Evolutionary conservation across 139 green algal genomes (phyloP).

Genomic region (Coccomyxa sp.): DNA sequence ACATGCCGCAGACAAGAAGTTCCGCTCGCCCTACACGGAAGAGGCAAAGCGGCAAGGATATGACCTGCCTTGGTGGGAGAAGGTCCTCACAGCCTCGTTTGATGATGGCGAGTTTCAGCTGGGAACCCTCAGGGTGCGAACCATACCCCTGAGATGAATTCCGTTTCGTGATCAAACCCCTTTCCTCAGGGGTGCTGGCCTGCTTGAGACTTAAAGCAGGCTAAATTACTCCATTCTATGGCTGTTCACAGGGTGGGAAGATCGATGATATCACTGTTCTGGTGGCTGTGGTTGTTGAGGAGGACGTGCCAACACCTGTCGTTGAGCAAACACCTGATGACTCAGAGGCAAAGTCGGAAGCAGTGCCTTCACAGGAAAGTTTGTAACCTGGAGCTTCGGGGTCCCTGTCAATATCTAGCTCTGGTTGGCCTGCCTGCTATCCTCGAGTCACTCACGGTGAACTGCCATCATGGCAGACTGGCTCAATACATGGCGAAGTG

Average conservation of each 20-base stretch:
- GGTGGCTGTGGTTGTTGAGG: conserved; percentile 20
- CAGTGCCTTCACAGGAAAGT: too few relatives aligned
- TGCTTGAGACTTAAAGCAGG: too few relatives aligned
- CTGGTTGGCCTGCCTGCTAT: too few relatives aligned
- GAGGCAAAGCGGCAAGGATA: conserved; percentile 66
- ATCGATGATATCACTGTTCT: conserved; percentile 71
- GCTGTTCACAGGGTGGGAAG: conserved; percentile 45
- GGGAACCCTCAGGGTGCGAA: conserved; percentile 43
- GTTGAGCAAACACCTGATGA: too few relatives aligned
- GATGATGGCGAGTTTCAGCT: conserved; percentile 58
- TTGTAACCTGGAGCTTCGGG: too few relatives aligned
- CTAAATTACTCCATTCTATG: too few relatives aligned
- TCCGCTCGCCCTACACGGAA: conserved; percentile 66
- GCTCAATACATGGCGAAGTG: too few relatives aligned
- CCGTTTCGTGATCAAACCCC: too few relatives aligned
- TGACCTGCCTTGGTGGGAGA: conserved; percentile 77
- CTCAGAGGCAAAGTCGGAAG: background rate
- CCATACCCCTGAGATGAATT: background rate
- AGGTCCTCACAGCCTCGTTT: conserved; percentile 48
- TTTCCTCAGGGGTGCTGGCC: too few relatives aligned
- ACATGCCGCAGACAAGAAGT: conserved; percentile 43
- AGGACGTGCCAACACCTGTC: conserved; percentile 2
- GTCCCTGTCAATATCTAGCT: too few relatives aligned
- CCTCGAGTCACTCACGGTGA: too few relatives aligned
- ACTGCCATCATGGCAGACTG: too few relatives aligned